phyloP scores from a whole-genome alignment of 2,329 filamentous ascomycete species.

The Aspergillus tanneri region DNA sequence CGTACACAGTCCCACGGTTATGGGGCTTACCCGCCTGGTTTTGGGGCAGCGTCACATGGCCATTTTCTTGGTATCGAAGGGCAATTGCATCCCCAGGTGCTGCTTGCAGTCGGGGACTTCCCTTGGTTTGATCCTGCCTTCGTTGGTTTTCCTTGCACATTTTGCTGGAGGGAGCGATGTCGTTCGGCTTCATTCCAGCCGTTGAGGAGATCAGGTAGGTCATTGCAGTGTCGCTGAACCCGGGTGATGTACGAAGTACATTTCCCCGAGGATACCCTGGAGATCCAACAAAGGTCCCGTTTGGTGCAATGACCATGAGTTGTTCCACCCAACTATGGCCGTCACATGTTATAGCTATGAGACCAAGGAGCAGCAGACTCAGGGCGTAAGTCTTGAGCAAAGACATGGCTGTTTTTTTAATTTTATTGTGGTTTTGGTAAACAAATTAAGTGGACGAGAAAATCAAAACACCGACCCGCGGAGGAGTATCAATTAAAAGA shows the following conservation, averaged over 20 bases:
- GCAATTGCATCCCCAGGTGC: conserved; percentile 63
- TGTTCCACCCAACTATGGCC: conserved; percentile 85
- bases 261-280: conserved; percentile 76
- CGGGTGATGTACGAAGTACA: conserved; percentile 55
- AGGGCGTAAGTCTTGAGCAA: not conserved
- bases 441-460: conserved; percentile 1
- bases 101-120: conserved; percentile 63
- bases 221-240: conserved; percentile 59
- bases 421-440: not conserved
- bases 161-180: conserved; percentile 50
- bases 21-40: conserved; percentile 59
- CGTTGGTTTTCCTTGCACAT: conserved; percentile 67
- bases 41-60: conserved; percentile 65
- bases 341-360: conserved; percentile 28
- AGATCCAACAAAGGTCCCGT: conserved; percentile 69
- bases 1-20: conserved; percentile 69
- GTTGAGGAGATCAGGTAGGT: conserved; percentile 63
- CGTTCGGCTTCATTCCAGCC: conserved; percentile 49
- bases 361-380: conserved; percentile 6
- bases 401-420: not conserved
- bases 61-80: conserved; percentile 71
- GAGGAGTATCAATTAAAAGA: conserved; percentile 5
- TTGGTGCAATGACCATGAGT: conserved; percentile 66
- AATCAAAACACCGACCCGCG: conserved; percentile 18
- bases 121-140: conserved; percentile 56